These are phyloP conservation scores for Aspergillus saccharolyticus DNA, from an alignment of 495 filamentous ascomycete species.

Conservation along the genomic window DNA sequence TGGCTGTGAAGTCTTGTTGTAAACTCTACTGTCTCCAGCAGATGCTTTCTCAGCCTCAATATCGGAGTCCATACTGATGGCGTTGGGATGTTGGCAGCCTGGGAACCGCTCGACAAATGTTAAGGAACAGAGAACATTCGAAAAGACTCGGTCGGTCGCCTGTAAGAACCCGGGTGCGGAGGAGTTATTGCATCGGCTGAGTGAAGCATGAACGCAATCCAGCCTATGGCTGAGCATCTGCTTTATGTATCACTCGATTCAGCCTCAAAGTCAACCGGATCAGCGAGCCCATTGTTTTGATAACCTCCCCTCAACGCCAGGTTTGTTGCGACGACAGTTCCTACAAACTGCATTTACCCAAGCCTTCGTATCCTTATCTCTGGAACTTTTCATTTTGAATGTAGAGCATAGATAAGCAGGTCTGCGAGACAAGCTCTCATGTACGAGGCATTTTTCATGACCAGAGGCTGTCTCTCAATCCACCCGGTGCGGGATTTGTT, in stretches of 20 bases:
- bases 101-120: background rate
- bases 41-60: background rate
- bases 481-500: slow-evolving; percentile 9
- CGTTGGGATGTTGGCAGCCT: background rate
- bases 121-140: background rate
- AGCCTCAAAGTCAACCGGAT: background rate
- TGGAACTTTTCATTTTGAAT: background rate
- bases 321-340: background rate
- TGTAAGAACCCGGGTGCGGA: background rate
- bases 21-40: background rate
- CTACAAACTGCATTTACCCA: background rate
- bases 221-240: background rate
- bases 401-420: background rate
- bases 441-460: background rate
- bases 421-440: background rate
- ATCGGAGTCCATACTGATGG: background rate
- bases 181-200: background rate
- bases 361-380: background rate
- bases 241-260: background rate
- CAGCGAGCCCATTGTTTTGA: background rate
- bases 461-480: background rate
- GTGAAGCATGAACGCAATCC: background rate
- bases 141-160: background rate
- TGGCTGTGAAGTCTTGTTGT: background rate
- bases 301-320: background rate